Conservation (phyloP, 805 yeast species). For the Wickerhamiella azyma region DNA sequence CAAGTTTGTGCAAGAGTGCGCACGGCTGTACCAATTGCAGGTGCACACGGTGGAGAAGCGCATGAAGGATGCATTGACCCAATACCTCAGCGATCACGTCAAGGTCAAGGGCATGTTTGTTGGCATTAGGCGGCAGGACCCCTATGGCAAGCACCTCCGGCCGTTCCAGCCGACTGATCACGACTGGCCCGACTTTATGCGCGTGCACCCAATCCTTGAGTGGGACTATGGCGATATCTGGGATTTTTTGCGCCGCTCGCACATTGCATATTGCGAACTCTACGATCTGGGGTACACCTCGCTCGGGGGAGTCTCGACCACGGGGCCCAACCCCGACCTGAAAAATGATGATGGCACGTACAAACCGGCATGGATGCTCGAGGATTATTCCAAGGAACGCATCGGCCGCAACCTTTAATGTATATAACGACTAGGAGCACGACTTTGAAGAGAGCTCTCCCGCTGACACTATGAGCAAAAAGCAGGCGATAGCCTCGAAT, state of each 20-base stretch:
- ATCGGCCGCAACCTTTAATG: conserved; percentile 13
- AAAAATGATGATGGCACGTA: conserved; percentile 28
- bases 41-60: conserved; percentile 28
- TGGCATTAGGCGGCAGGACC: conserved; percentile 82
- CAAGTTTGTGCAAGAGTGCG: conserved; percentile 46
- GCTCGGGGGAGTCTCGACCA: conserved; percentile 63
- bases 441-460: too few relatives aligned
- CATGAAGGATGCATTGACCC: conserved; percentile 56
- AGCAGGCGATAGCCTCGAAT: background rate
- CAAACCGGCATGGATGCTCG: conserved; percentile 34
- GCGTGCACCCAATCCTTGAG: conserved; percentile 78
- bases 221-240: conserved; percentile 81
- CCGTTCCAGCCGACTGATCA: conserved; percentile 67
- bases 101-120: conserved; percentile 62
- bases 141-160: conserved; percentile 49
- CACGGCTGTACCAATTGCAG: conserved; percentile 40
- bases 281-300: conserved; percentile 84
- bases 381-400: conserved; percentile 43
- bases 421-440: background rate
- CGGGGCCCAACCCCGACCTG: conserved; percentile 58
- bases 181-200: conserved; percentile 77
- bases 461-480: background rate
- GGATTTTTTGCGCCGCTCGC: conserved; percentile 48
- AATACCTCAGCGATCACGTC: conserved; percentile 41
- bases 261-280: conserved; percentile 56